Conservation (phyloP, 2,329 filamentous ascomycete species). For the Nemania serpens region DNA sequence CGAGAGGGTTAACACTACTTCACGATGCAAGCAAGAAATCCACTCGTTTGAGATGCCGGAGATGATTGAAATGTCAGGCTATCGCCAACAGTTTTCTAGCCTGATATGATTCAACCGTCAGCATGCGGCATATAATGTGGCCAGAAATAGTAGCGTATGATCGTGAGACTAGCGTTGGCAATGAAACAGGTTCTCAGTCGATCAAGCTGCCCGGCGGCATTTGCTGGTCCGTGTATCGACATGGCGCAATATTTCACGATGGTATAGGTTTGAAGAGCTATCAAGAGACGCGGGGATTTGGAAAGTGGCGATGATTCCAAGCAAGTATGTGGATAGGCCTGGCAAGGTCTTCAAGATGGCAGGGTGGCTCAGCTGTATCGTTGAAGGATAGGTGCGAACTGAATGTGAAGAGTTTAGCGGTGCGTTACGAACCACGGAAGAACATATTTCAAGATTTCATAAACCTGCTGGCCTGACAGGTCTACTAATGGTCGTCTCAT, state of each 20-base stretch:
- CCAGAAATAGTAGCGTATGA: conserved; percentile 13
- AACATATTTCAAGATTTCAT: background rate
- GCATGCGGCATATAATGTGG: conserved; percentile 12
- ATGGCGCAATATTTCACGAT: conserved; percentile 5
- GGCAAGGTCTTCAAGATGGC: no score
- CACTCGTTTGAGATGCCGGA: conserved; percentile 11
- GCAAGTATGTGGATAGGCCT: no score
- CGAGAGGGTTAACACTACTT: background rate
- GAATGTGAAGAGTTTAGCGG: no score
- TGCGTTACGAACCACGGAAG: background rate
- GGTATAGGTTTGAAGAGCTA: background rate
- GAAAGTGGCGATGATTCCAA: background rate
- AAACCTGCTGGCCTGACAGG: background rate
- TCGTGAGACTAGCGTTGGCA: background rate
- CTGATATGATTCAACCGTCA: conserved; percentile 16
- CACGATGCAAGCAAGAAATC: conserved; percentile 11
- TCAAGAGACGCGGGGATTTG: conserved; percentile 11
- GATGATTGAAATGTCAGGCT: conserved; percentile 1
- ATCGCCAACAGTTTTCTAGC: conserved; percentile 7
- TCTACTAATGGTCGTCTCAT: background rate
- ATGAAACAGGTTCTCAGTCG: conserved; percentile 4
- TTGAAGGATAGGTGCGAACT: no score
- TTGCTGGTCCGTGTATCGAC: background rate
- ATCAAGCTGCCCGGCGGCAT: conserved; percentile 1
- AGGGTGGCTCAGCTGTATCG: no score